A percentile compares a stretch with the other conserved stretches of the same genome.
These are phyloP conservation scores for Blastobotrys indianensis DNA, from an alignment of 1,139 yeast species.

Conservation along the genomic window DNA sequence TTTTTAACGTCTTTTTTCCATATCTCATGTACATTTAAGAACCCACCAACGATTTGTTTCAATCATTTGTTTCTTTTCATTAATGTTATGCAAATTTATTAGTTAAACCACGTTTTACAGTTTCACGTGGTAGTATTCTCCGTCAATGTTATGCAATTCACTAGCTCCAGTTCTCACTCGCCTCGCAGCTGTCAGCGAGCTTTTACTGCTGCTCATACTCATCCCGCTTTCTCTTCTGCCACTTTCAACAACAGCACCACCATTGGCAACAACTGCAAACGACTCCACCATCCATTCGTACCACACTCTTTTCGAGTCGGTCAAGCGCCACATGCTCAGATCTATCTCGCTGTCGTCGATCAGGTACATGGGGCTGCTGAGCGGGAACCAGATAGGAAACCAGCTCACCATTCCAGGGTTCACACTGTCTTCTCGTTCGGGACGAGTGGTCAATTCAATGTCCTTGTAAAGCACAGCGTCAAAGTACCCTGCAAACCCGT, in stretches of 20 bases:
- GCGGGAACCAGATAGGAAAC: conserved; percentile 74
- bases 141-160: conserved; percentile 26
- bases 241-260: not conserved
- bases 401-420: conserved; percentile 59
- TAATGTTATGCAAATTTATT: not conserved
- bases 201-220: too few species aligned
- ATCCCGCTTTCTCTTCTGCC: not conserved
- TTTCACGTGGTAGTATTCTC: conserved; percentile 22
- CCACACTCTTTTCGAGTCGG: conserved; percentile 48
- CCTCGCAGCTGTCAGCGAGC: conserved; percentile 1
- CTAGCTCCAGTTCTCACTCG: conserved; percentile 24
- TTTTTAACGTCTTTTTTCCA: too few species aligned
- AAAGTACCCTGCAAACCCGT: conserved; percentile 74
- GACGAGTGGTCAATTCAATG: conserved; percentile 50
- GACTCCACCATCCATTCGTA: conserved; percentile 67
- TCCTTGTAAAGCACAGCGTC: conserved; percentile 59
- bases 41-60: not conserved
- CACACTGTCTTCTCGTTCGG: conserved; percentile 37
- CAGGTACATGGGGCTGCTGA: conserved; percentile 45
- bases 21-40: too few species aligned
- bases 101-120: conserved; percentile 13
- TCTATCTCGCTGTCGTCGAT: conserved; percentile 51
- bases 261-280: conserved; percentile 24
- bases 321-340: conserved; percentile 43
- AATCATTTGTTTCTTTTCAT: not conserved